Evolutionary conservation across 306 rosid genomes (phyloP), one percentile per base, ranked within the genome.

Genomic region (Castanea mollissima): DNA sequence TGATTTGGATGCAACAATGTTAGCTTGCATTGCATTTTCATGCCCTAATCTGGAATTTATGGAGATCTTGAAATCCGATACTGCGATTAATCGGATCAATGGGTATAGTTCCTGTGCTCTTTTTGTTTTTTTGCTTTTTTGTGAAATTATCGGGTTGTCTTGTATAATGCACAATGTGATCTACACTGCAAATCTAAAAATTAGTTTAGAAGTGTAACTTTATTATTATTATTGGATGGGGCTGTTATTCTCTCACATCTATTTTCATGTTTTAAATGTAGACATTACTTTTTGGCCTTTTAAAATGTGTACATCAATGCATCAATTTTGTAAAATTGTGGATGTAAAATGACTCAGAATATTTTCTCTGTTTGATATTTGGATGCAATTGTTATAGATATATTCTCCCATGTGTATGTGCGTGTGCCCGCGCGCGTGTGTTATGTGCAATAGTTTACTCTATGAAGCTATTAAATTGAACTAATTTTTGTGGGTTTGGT

Each of bases 11-110:
- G 91, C 99, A 7, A 96, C 97, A 34, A 88, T 93, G 96, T 85
- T 96, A 72, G 99, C 97, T 19, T 96, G 98, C 76, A 86, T 96
- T 78, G 97, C 99, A 34, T 96, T 93, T 54, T 93, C 99, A 2
- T 96, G 99, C 81, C 98, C 99, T 64, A 91, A 88, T 89, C 88
- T 96, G 5, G 98, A 89, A 29, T 84, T 21, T 64, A 70, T 96
- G 93, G 98, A 91, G 91, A 88, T 93, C 81, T 81, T 79, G 1
- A 85, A 76, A 3, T 86, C 86, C 49, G 77, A 84, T 57, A 29
- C 76, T 25, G 89, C 97, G 41, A 29, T 78, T 69, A 96, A 90
- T 90, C 89, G 99, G 63, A 91, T 96, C 81, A 91, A 91, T 16
- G 99, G 99, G 99, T 96, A 91, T 73, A 71, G 0, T 62, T 76